Evolutionary conservation across 1,139 yeast species (phyloP), one percentile per base, ranked within the genome.

Genomic region (Insectozyma bohioensis): DNA sequence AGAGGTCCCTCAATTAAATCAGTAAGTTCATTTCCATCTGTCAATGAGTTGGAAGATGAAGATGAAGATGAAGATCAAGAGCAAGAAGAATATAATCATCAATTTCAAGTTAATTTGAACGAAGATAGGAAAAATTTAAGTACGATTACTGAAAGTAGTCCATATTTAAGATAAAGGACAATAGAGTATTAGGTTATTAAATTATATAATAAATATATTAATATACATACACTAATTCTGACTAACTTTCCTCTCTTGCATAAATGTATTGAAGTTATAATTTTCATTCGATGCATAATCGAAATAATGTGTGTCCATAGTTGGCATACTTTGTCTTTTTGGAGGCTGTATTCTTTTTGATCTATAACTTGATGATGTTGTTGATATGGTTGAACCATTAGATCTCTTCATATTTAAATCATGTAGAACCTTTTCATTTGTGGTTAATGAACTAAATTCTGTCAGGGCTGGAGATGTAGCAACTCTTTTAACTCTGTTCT

Each of bases 211-310:
- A 9, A 11, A 22, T 22, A 14, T 28, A 18, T 24, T 27, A n/a
- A 15, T 18, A 15, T 19, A 20, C 18, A 12, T 17, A 12, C 9
- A 20, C 17, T 33, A 4, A 17, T 22, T 26, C 20, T 25, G 25
- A 21, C 27, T 34, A 26, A 35, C 20, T 25, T 34, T 41, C 30
- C 52, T 46, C 38, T 58, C 63, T 31, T 56, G 54, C 58, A 66
- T 63, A 37, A 60, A 67, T 8, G 68, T 54, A 28, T 58, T 51
- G 37, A 67, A 66, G 44, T 66, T 69, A 40, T 65, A 63, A 24
- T 46, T 51, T 20, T 49, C 59, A 26, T 48, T 43, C 2, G 48
- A 37, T 4, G 57, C 39, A 37, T 67, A 66, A 38, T 67, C 72
- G 37, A 63, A 65, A 36, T 34, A 49, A 29, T 39, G 36, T 30